Conservation (phyloP, 2,329 filamentous ascomycete species). For the Trichoderma sp. region DNA sequence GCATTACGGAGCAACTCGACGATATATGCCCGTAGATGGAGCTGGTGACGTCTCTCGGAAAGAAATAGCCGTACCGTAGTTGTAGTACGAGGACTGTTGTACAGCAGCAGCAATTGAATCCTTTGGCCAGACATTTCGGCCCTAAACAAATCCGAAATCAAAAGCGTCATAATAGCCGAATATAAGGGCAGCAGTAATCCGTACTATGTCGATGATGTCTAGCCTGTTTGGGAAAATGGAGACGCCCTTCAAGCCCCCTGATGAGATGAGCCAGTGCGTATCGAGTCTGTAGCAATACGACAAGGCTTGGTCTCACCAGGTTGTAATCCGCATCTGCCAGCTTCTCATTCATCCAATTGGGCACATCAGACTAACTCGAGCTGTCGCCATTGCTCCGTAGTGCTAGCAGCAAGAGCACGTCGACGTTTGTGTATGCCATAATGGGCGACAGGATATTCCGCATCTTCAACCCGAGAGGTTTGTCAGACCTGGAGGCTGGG, state of each 20-base stretch:
- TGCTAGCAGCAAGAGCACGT: background rate
- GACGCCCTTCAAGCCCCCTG: background rate
- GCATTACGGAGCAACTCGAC: background rate
- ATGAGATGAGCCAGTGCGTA: background rate
- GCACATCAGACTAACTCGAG: background rate
- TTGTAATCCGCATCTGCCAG: background rate
- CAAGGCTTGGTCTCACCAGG: background rate
- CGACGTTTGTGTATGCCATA: background rate
- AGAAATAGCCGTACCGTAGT: background rate
- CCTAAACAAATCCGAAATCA: background rate
- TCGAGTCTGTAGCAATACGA: background rate
- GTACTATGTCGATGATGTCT: background rate
- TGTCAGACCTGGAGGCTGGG: background rate
- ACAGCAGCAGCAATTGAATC: background rate
- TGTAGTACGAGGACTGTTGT: too few relatives aligned
- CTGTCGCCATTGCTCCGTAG: background rate
- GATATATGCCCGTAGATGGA: background rate
- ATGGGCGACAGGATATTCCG: constrained; percentile 38
- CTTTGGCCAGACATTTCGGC: background rate
- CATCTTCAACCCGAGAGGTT: constrained; percentile 41
- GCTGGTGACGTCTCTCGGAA: background rate
- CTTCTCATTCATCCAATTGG: constrained; percentile 16
- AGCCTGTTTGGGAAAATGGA: constrained; percentile 14
- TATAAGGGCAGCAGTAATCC: background rate
- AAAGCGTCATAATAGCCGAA: background rate